These are phyloP conservation scores for Asterionellopsis glacialis DNA, from an alignment of 108 stramenopile species.

Conservation along the genomic window DNA sequence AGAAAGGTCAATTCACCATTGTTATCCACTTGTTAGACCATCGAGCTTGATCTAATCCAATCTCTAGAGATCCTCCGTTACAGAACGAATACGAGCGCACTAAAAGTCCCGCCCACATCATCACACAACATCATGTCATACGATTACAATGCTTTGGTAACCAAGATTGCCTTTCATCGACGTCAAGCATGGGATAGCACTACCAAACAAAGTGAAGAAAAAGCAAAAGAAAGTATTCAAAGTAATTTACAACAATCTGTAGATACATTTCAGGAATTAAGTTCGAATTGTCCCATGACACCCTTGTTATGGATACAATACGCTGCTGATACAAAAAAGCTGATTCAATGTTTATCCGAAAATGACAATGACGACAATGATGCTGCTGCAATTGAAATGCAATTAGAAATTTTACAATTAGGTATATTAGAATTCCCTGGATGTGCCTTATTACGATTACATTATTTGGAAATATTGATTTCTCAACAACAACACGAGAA, in stretches of 20 bases:
- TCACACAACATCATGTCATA: constrained; percentile 28
- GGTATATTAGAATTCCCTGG: constrained; percentile 74
- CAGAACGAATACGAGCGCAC: too few species aligned
- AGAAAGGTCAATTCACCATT: too few species aligned
- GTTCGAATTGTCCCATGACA: constrained; percentile 76
- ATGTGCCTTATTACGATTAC: constrained; percentile 40
- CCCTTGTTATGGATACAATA: constrained; percentile 88
- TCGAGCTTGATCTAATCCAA: too few species aligned
- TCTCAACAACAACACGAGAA: background rate
- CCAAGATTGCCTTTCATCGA: constrained; percentile 22
- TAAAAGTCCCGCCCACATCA: too few species aligned
- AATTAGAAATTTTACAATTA: constrained; percentile 61
- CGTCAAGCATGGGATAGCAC: background rate
- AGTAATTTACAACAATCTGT: background rate
- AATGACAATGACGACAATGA: background rate
- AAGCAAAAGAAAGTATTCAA: constrained; percentile 5
- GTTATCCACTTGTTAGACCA: too few species aligned
- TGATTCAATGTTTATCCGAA: constrained; percentile 23
- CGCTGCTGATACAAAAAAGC: constrained; percentile 46
- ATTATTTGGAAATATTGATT: constrained; percentile 38
- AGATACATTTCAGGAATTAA: constrained; percentile 24
- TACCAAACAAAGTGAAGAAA: too few species aligned
- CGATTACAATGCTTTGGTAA: constrained; percentile 46
- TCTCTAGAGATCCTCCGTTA: too few species aligned
- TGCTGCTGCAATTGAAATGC: constrained; percentile 34